Conservation (phyloP, 2,329 filamentous ascomycete genomes). For the Phaeosphaeriaceae sp. region DNA sequence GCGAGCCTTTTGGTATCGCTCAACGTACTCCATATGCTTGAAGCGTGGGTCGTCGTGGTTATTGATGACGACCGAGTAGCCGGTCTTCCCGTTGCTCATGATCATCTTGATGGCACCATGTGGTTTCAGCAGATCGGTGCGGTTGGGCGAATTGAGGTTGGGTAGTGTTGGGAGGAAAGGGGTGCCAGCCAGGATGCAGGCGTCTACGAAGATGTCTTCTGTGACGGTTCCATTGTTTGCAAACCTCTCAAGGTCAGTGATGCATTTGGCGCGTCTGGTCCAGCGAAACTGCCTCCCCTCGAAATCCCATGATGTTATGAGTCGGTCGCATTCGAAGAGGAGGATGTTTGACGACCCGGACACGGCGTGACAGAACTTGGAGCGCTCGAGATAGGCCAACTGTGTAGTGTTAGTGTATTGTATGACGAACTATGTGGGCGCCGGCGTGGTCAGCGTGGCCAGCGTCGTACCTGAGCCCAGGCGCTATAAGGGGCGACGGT, state of each 20-base stretch:
- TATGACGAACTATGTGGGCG: not conserved
- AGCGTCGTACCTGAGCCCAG: constrained; percentile 76
- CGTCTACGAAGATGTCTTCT: constrained; percentile 81
- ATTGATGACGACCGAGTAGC: constrained; percentile 74
- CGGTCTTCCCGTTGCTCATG: constrained; percentile 68
- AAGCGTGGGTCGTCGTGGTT: constrained; percentile 80
- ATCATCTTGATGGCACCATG: constrained; percentile 81
- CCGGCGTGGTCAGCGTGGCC: not conserved
- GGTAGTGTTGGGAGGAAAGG: constrained; percentile 82
- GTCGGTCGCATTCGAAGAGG: constrained; percentile 81
- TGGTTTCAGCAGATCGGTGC: constrained; percentile 64
- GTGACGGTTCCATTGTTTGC: constrained; percentile 55
- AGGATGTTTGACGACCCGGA: constrained; percentile 86
- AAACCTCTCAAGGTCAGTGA: constrained; percentile 65
- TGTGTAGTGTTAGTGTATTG: constrained; percentile 46
- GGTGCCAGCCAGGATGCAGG: constrained; percentile 81
- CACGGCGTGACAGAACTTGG: constrained; percentile 69
- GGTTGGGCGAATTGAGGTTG: constrained; percentile 68
- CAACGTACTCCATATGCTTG: constrained; percentile 76
- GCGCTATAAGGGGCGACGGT: constrained; percentile 87
- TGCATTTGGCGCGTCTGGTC: constrained; percentile 70
- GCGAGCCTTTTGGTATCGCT: constrained; percentile 84
- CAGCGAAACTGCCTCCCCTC: constrained; percentile 69
- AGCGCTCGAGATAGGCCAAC: constrained; percentile 79
- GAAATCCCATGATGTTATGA: constrained; percentile 73